Base-by-base conservation (phyloP, 768 basidiomycete genomes). In the Amanita fuliginea region DNA sequence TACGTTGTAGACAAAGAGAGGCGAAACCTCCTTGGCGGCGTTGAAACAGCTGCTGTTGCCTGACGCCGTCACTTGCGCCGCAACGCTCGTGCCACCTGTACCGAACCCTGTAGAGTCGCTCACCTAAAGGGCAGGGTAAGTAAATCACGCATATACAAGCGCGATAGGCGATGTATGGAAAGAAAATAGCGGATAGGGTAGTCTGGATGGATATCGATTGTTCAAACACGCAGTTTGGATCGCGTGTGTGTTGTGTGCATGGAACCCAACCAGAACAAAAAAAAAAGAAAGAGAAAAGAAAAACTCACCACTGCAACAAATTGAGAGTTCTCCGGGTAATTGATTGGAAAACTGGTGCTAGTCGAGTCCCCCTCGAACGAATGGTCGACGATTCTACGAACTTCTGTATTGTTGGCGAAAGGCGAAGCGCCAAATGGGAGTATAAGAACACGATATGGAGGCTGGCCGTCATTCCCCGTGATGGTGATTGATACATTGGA, bases 1-100 rank as follows among this genome's bases (percentile, higher is more conserved):
- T 51, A 86, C 75, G 40, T 71, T 76, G 62, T 80, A 86, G 6
- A 70, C 64, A 57, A 83, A 88, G 2, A 64, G 59, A 0, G 81
- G 78, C 6, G 65, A 53, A 18, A 83, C 78, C 18, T 58, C 66
- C 16, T 60, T 51, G 4, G 64, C 68, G 6, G 76, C 22, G 52
- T 84, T 67, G 57, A 78, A 87, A 62, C 87, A 90, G 47, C 72
- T 74, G 9, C 69, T 53, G 58, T 83, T 76, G 39, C 62, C 63
- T 1, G 76, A 81, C 8, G 57, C 42, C 22, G 62, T 60, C 24
- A 88, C 84, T 53, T 67, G 70, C 1, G 77, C 80, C 2, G 77
- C 75, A 3, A 77, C 78, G 51, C 81, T 87, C 1, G 87, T 86
- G 3, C 87, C 87, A 5, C 87, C 87, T 0, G 78, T 68, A 5